Base-by-base conservation (phyloP, 225 moss, liverwort and hornwort genomes). In the Anthoceros angustus region DNA sequence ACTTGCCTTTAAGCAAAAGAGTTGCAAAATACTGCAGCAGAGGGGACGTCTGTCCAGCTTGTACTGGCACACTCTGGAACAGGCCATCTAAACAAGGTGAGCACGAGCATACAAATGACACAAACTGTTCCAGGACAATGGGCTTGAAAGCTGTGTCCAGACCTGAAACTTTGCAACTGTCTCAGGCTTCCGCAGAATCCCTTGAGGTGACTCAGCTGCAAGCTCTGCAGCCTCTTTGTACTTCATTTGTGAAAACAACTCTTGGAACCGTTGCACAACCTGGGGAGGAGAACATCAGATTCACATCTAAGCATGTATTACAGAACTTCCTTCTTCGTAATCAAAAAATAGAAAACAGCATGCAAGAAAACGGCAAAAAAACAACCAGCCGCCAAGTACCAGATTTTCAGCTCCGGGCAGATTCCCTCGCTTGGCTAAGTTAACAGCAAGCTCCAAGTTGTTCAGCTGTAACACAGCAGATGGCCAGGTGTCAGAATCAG, bases 261-360 rank as follows among this genome's bases (percentile, higher is more conserved):
- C 98, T 69, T 98, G 98, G 43, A 98, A 98, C 63, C 98, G 86
- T 92, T 98, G 98, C 40, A 98, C 89, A 69, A 98, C 92, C 95
- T 95, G 81, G 61, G 70, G 9, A 66, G 39, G 24, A 43, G 66
- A 81, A 46, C 70, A 65, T 64, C 4, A 21, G 6, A 5, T 20
- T 69, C 55, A 61, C 39, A 68, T 12, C 21, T 39, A 0, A 5
- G 16, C 61, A 65, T 65, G 12, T 32, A 11, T 6, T 12, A 9
- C 12, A 21, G 9, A 26, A 43, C 67, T 61, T 50, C 63, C 66
- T 41, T 0, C 41, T 18, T 14, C 15, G 39, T 42, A 46, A 41
- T 15, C 40, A 25, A 20, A 42, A 12, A 6, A 43, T 11, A 43
- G 18, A 21, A 42, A 20, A 67, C 41, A 2, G 10, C 18, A 5